phyloP scores from a whole-genome alignment of 192 early-diverging fungal genomes.

The Diversispora epigaea region DNA sequence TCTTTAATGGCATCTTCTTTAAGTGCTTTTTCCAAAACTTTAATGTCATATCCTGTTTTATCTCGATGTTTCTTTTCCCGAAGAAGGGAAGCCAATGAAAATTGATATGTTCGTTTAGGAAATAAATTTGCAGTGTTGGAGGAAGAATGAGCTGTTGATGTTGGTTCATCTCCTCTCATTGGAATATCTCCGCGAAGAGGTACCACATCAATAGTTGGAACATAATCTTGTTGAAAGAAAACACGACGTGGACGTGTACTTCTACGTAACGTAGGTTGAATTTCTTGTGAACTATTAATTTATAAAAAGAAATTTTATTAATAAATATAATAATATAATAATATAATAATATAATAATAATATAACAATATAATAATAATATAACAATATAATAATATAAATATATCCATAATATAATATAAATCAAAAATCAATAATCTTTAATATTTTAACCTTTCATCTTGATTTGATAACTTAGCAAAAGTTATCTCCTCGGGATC shows the following conservation, averaged over 20 bases:
- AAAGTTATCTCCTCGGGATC: too few relatives aligned
- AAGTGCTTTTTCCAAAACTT: not conserved
- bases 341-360: not conserved
- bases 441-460: too few relatives aligned
- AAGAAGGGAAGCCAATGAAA: conserved; percentile 16
- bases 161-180: not conserved
- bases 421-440: too few relatives aligned
- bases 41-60: conserved; percentile 23
- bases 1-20: not conserved
- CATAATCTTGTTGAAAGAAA: not conserved
- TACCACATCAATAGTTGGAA: conserved; percentile 7
- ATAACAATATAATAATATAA: too few relatives aligned
- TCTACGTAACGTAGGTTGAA: not conserved
- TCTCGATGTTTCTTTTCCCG: conserved; percentile 20
- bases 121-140: not conserved
- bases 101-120: not conserved
- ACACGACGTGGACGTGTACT: not conserved
- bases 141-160: not conserved
- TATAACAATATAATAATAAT: not conserved
- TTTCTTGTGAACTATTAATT: not conserved
- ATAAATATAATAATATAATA: not conserved
- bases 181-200: conserved; percentile 4
- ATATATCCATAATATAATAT: too few relatives aligned
- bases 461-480: too few relatives aligned
- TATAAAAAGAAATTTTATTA: not conserved